These are phyloP conservation scores for Cryptosporidium viatorum DNA, from an alignment of 169 alveolate species.

Conservation along the genomic window DNA sequence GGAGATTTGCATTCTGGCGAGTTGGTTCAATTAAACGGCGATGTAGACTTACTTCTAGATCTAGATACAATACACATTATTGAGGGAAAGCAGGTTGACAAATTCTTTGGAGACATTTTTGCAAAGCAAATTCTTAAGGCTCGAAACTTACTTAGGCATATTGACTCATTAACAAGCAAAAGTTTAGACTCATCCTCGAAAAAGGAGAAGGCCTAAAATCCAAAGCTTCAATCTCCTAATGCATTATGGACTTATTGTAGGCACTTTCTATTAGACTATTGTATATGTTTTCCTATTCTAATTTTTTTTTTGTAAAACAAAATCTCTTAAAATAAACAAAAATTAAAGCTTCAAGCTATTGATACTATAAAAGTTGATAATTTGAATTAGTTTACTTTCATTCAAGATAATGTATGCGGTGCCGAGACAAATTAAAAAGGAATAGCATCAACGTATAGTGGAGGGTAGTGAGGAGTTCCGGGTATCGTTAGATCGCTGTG, in stretches of 20 bases:
- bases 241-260: background rate
- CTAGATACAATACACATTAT: conserved; percentile 62
- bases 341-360: conserved; percentile 30
- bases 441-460: conserved; percentile 75
- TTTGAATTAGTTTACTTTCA: conserved; percentile 26
- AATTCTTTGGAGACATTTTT: conserved; percentile 63
- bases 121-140: conserved; percentile 72
- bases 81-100: conserved; percentile 69
- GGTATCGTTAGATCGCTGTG: conserved; percentile 73
- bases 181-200: conserved; percentile 24
- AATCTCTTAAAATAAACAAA: background rate
- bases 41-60: conserved; percentile 53
- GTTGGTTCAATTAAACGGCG: conserved; percentile 37
- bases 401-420: background rate
- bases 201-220: conserved; percentile 38
- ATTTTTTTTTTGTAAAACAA: background rate
- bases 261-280: background rate
- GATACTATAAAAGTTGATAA: conserved; percentile 31
- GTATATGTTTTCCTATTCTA: background rate
- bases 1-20: conserved; percentile 60
- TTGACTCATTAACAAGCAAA: conserved; percentile 36
- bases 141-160: conserved; percentile 62
- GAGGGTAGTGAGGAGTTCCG: conserved; percentile 75
- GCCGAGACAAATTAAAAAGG: conserved; percentile 65
- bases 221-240: background rate